Base-by-base conservation (phyloP, 176 grass and related monocot genomes). In the Aechmea fasciata region DNA sequence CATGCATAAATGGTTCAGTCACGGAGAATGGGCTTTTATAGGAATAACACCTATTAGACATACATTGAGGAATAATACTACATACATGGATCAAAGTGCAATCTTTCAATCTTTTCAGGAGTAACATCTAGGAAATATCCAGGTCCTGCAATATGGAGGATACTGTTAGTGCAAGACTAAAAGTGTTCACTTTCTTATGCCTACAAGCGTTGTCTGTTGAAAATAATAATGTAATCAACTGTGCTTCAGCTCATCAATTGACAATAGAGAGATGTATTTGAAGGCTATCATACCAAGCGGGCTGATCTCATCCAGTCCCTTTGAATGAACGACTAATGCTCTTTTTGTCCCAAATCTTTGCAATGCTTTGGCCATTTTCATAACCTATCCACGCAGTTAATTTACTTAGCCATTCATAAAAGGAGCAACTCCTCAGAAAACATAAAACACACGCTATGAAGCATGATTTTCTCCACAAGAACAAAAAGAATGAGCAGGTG, bases 61-160 rank as follows among this genome's bases (percentile, higher is more conserved):
- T 61, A 41, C 6, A 19, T 61, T 61, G 15, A 61, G 17, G 20
- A 61, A 61, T 0, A 5, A 41, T 61, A n/a, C 0, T 22, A 61
- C 3, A 61, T 87, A 99, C 94, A 86, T 80, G 95, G 95, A 88
- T 99, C 95, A 3, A 99, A 99, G 10, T 75, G 66, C 73, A 94
- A 70, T 79, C 80, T 85, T 49, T 90, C 84, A 75, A 99, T 99
- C 62, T 87, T 90, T 70, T 59, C 68, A 48, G 84, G 87, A 48
- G 90, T 94, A 51, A 94, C 90, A 80, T 99, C 90, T 64, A 99
- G 85, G 75, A 99, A 90, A 80, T 94, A 99, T 82, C 95, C 95
- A 78, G 84, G 72, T 53, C 95, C 22, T 23, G 22, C 22, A 23
- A 23, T 23, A 23, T 23, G 22, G 22, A 23, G 22, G 22, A 23